Evolutionary conservation across 208 protist genomes (phyloP).

Genomic region (Leishmania arabica): DNA sequence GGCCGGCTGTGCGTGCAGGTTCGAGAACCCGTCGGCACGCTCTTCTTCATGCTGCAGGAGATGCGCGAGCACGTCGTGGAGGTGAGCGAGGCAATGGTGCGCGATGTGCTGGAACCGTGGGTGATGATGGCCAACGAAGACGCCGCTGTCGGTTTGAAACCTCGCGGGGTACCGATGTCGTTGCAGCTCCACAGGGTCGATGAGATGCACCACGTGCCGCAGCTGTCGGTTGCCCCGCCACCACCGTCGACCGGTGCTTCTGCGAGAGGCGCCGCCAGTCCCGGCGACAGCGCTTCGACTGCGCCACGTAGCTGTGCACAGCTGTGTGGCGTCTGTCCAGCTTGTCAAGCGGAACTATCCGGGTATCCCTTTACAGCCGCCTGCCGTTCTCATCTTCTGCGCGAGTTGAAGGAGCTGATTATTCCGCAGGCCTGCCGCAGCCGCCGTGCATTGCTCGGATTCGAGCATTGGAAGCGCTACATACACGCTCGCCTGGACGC

Average conservation of each 20-base stretch:
- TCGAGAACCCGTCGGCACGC: constrained; percentile 44
- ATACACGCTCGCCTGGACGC: constrained; percentile 29
- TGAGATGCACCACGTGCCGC: constrained; percentile 15
- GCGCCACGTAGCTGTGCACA: background rate
- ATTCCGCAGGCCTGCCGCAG: constrained; percentile 35
- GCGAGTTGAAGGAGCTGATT: constrained; percentile 43
- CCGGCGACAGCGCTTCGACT: background rate
- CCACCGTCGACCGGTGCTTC: background rate
- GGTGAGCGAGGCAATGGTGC: constrained; percentile 38
- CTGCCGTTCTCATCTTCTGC: constrained; percentile 43
- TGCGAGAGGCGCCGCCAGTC: background rate
- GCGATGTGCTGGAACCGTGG: constrained; percentile 60
- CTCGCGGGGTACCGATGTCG: background rate
- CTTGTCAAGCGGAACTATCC: constrained; percentile 17
- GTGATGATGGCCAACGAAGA: constrained; percentile 9
- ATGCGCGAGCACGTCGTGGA: constrained; percentile 53
- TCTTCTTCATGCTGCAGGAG: constrained; percentile 55
- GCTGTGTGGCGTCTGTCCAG: constrained; percentile 23
- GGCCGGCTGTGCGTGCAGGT: constrained; percentile 46
- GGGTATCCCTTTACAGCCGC: constrained; percentile 60
- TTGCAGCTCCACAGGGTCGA: constrained; percentile 12
- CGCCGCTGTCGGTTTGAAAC: background rate
- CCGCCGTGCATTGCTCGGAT: constrained; percentile 40
- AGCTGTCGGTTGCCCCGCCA: constrained; percentile 3
- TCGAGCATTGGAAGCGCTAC: constrained; percentile 60